Evolutionary conservation across 73 alveolate genomes (phyloP).

Genomic region (Paramecium sonneborni): DNA sequence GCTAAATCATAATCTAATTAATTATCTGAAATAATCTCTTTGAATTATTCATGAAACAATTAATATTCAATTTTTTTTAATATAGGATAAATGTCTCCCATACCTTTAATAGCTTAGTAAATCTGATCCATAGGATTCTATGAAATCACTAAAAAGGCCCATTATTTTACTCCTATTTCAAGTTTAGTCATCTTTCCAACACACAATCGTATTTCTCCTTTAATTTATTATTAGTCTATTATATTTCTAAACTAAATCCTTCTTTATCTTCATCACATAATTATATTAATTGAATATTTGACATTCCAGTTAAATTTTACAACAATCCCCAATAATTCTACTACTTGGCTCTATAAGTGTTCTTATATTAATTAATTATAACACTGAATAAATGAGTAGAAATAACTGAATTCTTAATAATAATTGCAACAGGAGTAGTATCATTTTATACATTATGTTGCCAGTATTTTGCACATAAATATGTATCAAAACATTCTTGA

Average conservation of each 20-base stretch:
- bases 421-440: neutral
- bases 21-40: neutral
- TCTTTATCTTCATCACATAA: constrained; percentile 38
- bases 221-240: neutral
- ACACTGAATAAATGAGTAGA: neutral
- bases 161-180: neutral
- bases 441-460: constrained; percentile 1
- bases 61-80: constrained; percentile 13
- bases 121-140: neutral
- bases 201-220: neutral
- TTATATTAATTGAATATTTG: neutral
- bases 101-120: neutral
- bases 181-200: neutral
- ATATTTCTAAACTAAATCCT: neutral
- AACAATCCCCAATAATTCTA: neutral
- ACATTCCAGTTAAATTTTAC: neutral
- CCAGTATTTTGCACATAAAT: constrained; percentile 36
- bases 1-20: neutral
- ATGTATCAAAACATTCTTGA: neutral
- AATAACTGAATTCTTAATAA: constrained; percentile 31
- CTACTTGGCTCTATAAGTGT: neutral
- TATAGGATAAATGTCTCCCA: neutral
- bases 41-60: neutral
- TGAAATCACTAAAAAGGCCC: constrained; percentile 42
- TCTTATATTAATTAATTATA: neutral